Base-by-base conservation (phyloP, 768 basidiomycete species). In the Tephrocybe sp. region DNA sequence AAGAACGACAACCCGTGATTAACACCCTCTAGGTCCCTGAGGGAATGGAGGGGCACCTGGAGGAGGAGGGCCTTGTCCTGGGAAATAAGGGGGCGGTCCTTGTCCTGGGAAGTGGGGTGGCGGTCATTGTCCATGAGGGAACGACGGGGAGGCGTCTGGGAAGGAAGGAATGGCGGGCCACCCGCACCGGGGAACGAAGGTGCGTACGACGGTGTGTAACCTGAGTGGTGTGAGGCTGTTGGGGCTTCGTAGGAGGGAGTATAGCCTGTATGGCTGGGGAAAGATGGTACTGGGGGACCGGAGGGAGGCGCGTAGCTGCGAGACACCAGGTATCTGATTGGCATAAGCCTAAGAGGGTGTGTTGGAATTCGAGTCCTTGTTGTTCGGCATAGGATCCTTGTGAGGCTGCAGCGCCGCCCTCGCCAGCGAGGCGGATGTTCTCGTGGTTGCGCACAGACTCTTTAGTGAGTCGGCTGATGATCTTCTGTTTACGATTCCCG, bases 391-490 rank as follows among this genome's bases (percentile, higher is more conserved):
- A 77, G 1, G 73, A 63, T 4, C 80, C 80, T 43, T 82, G 68
- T 2, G 75, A 64, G 11, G 69, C 66, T 9, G 78, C 50, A 0
- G 66, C 47, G 3, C 79, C 77, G 24, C 80, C 78, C 55, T 83
- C 76, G 3, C 80, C 80, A 0, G 70, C 70, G 6, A 72, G 58
- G 1, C 89, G 80, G 25, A 83, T 74, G 62, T 91, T 91, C 61
- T 85, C 68, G 66, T 90, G 88, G 55, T 79, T 80, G 4, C 83
- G 78, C 0, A 92, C 87, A 0, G 82, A 65, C 10, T 84, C 71
- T 62, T 86, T 88, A 16, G 69, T 68, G 23, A 91, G 76, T 18
- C 84, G 80, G 22, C 69, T 63, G 30, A 91, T 59, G 29, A 79
- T 67, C 19, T 76, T 72, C 23, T 71, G 61, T 52, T 80, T 74